These are phyloP conservation scores for Paecilomyces variotii DNA, from an alignment of 2,329 filamentous ascomycete species.

Conservation along the genomic window DNA sequence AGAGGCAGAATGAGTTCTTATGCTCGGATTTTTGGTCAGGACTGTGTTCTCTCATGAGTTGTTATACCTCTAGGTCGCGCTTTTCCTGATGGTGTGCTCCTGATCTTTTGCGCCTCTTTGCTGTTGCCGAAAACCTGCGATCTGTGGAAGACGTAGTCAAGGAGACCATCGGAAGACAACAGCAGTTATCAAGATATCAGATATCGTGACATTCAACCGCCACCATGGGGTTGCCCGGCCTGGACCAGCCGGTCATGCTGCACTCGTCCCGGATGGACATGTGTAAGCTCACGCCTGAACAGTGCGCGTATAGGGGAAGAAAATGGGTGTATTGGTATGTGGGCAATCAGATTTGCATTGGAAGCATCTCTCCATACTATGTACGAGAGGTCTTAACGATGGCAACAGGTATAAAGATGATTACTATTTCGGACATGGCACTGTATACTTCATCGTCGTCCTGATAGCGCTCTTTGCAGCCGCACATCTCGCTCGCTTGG, in stretches of 20 bases:
- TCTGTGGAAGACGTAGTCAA: not conserved
- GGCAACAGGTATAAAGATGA: constrained; percentile 42
- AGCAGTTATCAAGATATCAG: not conserved
- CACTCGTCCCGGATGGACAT: constrained; percentile 13
- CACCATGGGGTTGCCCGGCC: constrained; percentile 11
- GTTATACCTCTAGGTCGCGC: not conserved
- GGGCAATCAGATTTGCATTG: not conserved
- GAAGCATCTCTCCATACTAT: not conserved
- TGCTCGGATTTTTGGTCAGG: not conserved
- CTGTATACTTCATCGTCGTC: constrained; percentile 44
- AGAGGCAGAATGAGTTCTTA: not conserved
- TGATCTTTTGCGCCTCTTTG: not conserved
- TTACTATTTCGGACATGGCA: constrained; percentile 42
- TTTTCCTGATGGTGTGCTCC: not conserved
- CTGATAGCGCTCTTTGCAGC: constrained; percentile 41
- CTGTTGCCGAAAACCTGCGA: not conserved
- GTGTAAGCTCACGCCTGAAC: constrained; percentile 17
- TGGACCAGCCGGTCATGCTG: constrained; percentile 16
- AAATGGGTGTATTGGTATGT: constrained; percentile 19
- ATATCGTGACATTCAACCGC: not conserved
- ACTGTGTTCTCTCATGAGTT: not conserved
- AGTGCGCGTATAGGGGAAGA: constrained; percentile 14
- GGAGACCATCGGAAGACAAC: not conserved
- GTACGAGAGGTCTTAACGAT: not conserved
- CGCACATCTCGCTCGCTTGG: constrained; percentile 19